Percentiles rank a stretch among this genome's conserved stretches.
Conservation (phyloP, 805 yeast genomes). For the Candida vaughaniae region DNA sequence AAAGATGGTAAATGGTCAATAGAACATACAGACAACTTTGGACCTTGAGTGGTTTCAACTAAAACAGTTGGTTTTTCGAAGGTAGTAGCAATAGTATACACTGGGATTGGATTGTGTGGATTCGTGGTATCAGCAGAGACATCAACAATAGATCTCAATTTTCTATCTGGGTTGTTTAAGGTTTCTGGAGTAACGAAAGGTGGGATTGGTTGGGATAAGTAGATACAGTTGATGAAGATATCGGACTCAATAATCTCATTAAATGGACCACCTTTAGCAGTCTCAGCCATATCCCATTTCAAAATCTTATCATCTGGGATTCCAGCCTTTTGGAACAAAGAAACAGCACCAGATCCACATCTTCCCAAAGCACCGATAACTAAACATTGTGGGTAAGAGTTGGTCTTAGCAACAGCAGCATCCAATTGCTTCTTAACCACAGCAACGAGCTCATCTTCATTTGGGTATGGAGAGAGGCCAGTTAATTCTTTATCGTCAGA, state of each 20-base stretch:
- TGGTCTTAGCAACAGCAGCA: slow-evolving; percentile 55
- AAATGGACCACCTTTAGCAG: slow-evolving; percentile 97
- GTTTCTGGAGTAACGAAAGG: slow-evolving; percentile 77
- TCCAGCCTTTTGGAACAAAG: slow-evolving; percentile 77
- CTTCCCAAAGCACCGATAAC: slow-evolving; percentile 98
- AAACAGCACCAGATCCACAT: slow-evolving; percentile 97
- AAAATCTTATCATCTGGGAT: slow-evolving; percentile 78
- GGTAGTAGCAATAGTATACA: slow-evolving; percentile 84
- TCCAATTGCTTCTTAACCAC: slow-evolving; percentile 63
- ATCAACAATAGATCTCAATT: slow-evolving; percentile 88
- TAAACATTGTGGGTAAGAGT: slow-evolving; percentile 71
- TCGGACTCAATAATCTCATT: slow-evolving; percentile 84
- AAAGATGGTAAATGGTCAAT: slow-evolving; percentile 96
- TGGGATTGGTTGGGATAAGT: slow-evolving; percentile 88
- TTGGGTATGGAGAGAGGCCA: slow-evolving; percentile 78
- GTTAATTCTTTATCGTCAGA: slow-evolving; percentile 67
- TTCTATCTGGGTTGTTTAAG: slow-evolving; percentile 68
- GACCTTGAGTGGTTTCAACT: slow-evolving; percentile 77
- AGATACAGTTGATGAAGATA: slow-evolving; percentile 93
- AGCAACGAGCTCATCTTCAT: slow-evolving; percentile 65
- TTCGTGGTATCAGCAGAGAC: slow-evolving; percentile 99
- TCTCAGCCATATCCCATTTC: slow-evolving; percentile 97
- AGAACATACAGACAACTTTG: slow-evolving; percentile 86
- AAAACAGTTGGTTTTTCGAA: slow-evolving; percentile 87
- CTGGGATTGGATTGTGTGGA: slow-evolving; percentile 97